A percentile compares a stretch with the other conserved stretches of the same genome.
These are phyloP conservation scores for Beauveria medogensis DNA, from an alignment of 2,329 filamentous ascomycete genomes.

Conservation along the genomic window DNA sequence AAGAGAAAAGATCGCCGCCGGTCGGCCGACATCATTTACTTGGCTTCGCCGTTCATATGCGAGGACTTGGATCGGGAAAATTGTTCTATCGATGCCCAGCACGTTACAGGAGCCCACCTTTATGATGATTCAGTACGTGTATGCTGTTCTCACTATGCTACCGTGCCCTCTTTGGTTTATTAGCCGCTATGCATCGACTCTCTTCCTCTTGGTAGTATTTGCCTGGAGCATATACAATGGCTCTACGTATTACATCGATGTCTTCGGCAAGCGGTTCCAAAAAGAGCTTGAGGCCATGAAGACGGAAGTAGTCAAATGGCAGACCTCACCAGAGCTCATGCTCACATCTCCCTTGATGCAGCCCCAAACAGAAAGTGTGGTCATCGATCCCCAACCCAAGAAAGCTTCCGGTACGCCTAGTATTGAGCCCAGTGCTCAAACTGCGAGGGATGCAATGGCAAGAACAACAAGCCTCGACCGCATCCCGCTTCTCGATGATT, in stretches of 20 bases:
- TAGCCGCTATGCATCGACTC: conserved; percentile 68
- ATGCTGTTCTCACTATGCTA: conserved; percentile 86
- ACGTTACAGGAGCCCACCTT: conserved; percentile 79
- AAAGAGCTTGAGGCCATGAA: conserved; percentile 88
- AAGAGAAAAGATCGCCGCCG: conserved; percentile 91
- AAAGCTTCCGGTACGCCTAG: conserved; percentile 10
- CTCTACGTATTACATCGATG: conserved; percentile 95
- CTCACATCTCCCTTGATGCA: conserved; percentile 27
- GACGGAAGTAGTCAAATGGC: conserved; percentile 84
- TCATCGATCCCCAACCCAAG: background rate
- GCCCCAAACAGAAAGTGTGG: conserved; percentile 20
- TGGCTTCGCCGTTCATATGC: conserved; percentile 91
- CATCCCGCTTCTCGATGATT: conserved; percentile 50
- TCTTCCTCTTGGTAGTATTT: conserved; percentile 77
- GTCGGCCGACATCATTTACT: conserved; percentile 91
- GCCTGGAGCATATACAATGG: conserved; percentile 95
- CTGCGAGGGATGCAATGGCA: conserved; percentile 15
- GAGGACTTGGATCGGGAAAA: conserved; percentile 77
- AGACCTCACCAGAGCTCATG: conserved; percentile 48
- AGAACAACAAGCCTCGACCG: conserved; percentile 36
- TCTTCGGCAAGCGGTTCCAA: conserved; percentile 94
- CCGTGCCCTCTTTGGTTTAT: conserved; percentile 95
- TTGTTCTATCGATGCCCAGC: conserved; percentile 72
- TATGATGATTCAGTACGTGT: conserved; percentile 91
- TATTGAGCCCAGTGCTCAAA: background rate